These are phyloP conservation scores for Moesziomyces antarcticus DNA, from an alignment of 1,284 basidiomycete species.

Conservation along the genomic window DNA sequence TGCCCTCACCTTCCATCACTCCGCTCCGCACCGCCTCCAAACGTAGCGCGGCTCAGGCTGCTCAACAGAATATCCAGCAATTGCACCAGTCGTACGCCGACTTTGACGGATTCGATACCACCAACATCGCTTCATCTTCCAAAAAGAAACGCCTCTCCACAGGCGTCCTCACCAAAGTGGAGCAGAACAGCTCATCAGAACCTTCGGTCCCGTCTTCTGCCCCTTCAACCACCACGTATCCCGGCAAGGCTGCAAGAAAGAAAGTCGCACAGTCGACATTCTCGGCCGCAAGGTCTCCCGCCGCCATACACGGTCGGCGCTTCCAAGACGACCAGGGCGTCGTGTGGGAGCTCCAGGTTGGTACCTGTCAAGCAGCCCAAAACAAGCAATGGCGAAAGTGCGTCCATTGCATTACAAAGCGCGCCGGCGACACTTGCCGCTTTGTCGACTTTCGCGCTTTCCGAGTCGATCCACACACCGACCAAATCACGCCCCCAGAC, in stretches of 20 bases:
- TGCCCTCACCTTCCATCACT: neutral
- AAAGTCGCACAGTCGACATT: neutral
- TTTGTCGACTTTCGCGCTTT: constrained; percentile 37
- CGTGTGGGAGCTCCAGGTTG: constrained; percentile 27
- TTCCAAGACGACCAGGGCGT: constrained; percentile 11
- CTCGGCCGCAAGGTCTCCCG: neutral
- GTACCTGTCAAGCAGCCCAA: constrained; percentile 2
- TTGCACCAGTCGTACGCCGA: constrained; percentile 25
- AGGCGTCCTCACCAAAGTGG: too few species aligned
- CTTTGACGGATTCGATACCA: neutral
- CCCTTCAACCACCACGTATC: neutral
- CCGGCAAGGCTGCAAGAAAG: neutral
- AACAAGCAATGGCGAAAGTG: constrained; percentile 33
- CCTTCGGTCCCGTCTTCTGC: neutral
- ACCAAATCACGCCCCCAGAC: constrained; percentile 5
- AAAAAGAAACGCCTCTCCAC: neutral
- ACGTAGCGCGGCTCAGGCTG: constrained; percentile 27
- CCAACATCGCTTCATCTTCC: neutral
- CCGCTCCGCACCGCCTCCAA: constrained; percentile 14
- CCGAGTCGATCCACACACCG: constrained; percentile 17
- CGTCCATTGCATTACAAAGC: constrained; percentile 29
- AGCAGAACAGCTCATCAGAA: too few species aligned
- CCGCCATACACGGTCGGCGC: neutral
- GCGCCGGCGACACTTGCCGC: constrained; percentile 36
- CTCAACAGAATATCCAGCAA: constrained; percentile 25